Evolutionary conservation across 2,329 filamentous ascomycete genomes (phyloP), one percentile per base, ranked within the genome.

Genomic region (Phialemoniopsis sp.): DNA sequence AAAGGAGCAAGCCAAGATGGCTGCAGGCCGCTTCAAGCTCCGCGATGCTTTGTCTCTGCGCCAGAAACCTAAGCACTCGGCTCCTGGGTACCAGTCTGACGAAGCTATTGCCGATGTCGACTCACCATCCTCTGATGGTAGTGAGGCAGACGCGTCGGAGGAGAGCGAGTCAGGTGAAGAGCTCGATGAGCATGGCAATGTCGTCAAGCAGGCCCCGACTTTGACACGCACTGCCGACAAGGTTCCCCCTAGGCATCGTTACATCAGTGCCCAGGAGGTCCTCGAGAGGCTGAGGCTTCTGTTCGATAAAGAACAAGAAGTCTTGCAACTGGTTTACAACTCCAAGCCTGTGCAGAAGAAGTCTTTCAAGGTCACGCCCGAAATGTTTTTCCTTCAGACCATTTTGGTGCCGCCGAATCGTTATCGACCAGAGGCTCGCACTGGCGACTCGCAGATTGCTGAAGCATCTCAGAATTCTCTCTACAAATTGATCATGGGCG

Each of bases 361-460:
- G 40, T 64, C 71, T 29, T 64, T 64, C 7, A 67, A 67, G 14
- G 69, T 89, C n/a, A 80, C 70, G 3, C 79, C 88, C 2, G 87
- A 95, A 49, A 95, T 97, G 82, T 97, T 98, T 66, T 98, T 98
- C 65, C 72, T 97, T 41, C 82, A 86, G 41, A 84, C 82, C 29
- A 70, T 98, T 38, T 71, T 97, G 13, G 89, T 98, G 1, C 89
- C 94, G 3, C 93, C 93, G 3, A 98, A 95, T 59, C 85, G 83
- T 52, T 98, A 85, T 60, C 82, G 93, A 31, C 90, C 93, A 12
- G 89, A 94, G 58, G 88, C 89, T 9, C 78, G 81, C 43, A 90
- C 87, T 21, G 88, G 89, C 33, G 79, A 85, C 29, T 82, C 85
- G 32, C 82, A 89, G 39, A 86, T 97, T 47, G 80, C 89, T 18